Conservation (phyloP, 1,284 basidiomycete genomes). For the Vanrija humicola region DNA sequence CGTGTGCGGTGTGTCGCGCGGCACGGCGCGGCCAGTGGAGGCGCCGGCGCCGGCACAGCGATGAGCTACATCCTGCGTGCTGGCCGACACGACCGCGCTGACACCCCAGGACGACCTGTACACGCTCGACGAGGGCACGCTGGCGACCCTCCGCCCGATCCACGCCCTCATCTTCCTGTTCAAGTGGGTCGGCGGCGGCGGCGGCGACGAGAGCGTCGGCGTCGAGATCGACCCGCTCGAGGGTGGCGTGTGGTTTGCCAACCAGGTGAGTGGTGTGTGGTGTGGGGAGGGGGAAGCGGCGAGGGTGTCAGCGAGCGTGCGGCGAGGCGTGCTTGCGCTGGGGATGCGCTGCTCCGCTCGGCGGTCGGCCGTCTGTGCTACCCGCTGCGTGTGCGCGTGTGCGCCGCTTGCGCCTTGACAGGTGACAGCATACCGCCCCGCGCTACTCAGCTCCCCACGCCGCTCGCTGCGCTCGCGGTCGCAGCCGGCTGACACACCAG, state of each 20-base stretch:
- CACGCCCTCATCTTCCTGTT: constrained; percentile 88
- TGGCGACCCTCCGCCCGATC: constrained; percentile 69
- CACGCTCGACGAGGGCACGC: constrained; percentile 69
- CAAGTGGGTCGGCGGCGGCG: constrained; percentile 69
- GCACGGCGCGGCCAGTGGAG: background rate
- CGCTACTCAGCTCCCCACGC: background rate
- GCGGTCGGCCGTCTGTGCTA: too few species aligned
- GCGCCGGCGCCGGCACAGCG: background rate
- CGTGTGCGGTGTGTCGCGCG: background rate
- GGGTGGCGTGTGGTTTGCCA: constrained; percentile 76
- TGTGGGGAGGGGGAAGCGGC: background rate
- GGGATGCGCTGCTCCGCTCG: too few species aligned
- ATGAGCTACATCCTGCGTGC: background rate
- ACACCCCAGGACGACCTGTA: constrained; percentile 67
- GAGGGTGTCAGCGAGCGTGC: too few species aligned
- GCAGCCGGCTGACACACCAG: constrained; percentile 19
- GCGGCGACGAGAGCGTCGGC: constrained; percentile 47
- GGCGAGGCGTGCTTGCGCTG: too few species aligned
- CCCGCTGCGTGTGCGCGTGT: too few species aligned
- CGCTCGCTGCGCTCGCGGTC: background rate
- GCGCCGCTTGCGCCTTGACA: too few species aligned
- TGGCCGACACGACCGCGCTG: background rate
- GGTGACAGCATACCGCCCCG: too few species aligned
- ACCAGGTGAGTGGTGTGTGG: constrained; percentile 55
- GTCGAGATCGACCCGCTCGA: constrained; percentile 62